Conservation (phyloP, 129 eudicot species). For the Artemisia tridentata region DNA sequence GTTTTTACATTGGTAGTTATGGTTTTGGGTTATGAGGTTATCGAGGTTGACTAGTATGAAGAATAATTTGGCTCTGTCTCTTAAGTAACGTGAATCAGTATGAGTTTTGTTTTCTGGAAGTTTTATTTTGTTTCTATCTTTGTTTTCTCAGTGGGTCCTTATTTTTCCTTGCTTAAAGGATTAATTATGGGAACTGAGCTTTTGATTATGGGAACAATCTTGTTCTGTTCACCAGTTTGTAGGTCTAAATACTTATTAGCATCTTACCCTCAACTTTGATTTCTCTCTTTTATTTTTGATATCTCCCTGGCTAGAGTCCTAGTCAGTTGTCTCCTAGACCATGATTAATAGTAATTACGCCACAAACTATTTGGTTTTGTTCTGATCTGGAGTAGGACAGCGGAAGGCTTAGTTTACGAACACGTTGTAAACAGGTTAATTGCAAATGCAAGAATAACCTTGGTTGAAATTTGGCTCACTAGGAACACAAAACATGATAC, state of each 20-base stretch:
- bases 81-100: neutral
- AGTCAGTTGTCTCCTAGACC: neutral
- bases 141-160: neutral
- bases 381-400: no score
- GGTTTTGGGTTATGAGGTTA: neutral
- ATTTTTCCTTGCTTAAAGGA: neutral
- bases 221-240: neutral
- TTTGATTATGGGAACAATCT: slow-evolving; percentile 3
- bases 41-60: neutral
- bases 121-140: neutral
- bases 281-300: neutral
- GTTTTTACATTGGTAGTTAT: neutral
- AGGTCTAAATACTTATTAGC: neutral
- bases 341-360: neutral
- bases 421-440: no score
- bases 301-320: neutral
- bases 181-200: neutral
- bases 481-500: no score
- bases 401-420: no score
- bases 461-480: no score
- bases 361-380: slow-evolving; percentile 11
- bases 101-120: neutral
- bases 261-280: neutral
- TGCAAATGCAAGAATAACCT: no score
- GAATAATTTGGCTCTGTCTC: neutral